Conservation (phyloP, 148 eudicot species). For the Fallopia convolvulus region DNA sequence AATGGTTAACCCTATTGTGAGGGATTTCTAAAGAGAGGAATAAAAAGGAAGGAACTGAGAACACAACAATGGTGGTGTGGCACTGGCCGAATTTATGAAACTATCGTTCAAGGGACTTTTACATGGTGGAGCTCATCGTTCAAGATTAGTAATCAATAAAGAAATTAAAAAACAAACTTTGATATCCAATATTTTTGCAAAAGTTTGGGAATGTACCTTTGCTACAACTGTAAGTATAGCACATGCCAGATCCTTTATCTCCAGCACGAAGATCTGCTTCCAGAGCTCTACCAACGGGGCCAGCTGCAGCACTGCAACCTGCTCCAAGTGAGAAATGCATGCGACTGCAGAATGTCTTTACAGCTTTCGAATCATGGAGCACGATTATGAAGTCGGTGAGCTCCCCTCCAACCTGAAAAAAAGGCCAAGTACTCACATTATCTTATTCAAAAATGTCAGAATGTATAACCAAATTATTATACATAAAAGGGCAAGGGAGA, state of each 20-base stretch:
- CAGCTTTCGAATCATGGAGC: constrained; percentile 85
- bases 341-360: constrained; percentile 92
- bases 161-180: not conserved
- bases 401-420: constrained; percentile 81
- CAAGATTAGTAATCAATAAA: not conserved
- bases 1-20: not conserved
- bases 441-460: not conserved
- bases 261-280: constrained; percentile 99
- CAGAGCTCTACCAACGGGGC: constrained; percentile 89
- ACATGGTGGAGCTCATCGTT: not conserved
- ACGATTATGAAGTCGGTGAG: constrained; percentile 96
- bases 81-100: not conserved
- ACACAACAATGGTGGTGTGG: not conserved
- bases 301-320: constrained; percentile 99
- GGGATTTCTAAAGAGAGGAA: not conserved
- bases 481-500: not conserved
- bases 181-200: not conserved
- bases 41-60: not conserved
- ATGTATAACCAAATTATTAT: not conserved
- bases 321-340: constrained; percentile 99
- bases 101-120: not conserved
- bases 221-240: constrained; percentile 97
- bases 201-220: constrained; percentile 50
- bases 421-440: not conserved
- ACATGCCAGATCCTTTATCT: constrained; percentile 94